Evolutionary conservation across 2,329 filamentous ascomycete species (phyloP).

Genomic region (Fusarium setosum): DNA sequence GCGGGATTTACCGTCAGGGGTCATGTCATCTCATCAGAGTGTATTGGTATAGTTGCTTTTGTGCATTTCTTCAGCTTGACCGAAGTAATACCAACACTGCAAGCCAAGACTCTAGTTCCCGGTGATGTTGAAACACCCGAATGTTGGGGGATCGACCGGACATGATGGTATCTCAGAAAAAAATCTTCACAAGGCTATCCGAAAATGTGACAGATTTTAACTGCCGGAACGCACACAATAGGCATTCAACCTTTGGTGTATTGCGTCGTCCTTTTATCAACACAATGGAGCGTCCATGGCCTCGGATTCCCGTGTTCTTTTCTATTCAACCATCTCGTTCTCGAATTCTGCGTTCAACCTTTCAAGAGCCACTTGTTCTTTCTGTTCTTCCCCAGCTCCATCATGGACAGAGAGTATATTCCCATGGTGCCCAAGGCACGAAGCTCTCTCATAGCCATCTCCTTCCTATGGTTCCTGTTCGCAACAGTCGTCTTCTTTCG

Average conservation of each 20-base stretch:
- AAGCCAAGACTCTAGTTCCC: neutral
- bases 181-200: neutral
- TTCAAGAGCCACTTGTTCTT: neutral
- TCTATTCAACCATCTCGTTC: neutral
- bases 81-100: neutral
- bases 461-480: neutral
- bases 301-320: neutral
- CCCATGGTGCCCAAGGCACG: neutral
- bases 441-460: neutral
- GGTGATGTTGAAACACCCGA: neutral
- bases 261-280: neutral
- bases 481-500: neutral
- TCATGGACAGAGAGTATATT: neutral
- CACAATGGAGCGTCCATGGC: neutral
- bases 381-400: no score
- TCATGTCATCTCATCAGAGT: neutral
- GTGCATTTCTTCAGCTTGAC: neutral
- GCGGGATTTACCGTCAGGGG: neutral
- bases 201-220: neutral
- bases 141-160: neutral
- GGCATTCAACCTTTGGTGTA: neutral
- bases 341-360: neutral
- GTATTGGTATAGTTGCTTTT: neutral
- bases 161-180: neutral
- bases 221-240: neutral